These are phyloP conservation scores for Capronia coronata DNA, from an alignment of 2,329 filamentous ascomycete species.

Conservation along the genomic window DNA sequence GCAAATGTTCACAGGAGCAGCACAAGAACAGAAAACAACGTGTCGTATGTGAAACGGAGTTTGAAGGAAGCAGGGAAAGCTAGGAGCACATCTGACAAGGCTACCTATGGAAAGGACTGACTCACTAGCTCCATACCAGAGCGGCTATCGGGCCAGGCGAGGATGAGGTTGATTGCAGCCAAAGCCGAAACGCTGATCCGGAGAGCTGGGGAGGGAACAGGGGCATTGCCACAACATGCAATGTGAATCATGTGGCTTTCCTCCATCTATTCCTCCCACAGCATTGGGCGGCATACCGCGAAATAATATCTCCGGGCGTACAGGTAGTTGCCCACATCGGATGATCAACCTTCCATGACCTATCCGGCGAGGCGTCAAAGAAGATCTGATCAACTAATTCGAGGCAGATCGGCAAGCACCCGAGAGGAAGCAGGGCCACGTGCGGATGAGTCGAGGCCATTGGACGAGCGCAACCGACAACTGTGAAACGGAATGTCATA, in stretches of 20 bases:
- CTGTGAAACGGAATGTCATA: not conserved
- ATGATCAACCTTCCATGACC: too few species aligned
- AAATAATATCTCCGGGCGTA: not conserved
- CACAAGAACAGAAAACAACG: not conserved
- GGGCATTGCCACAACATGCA: too few species aligned
- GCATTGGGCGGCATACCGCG: not conserved
- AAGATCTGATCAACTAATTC: not conserved
- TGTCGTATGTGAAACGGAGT: not conserved
- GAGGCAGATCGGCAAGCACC: constrained; percentile 8
- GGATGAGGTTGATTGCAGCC: not conserved
- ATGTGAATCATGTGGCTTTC: not conserved
- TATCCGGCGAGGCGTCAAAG: too few species aligned
- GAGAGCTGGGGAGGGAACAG: not conserved
- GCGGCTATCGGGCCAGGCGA: not conserved
- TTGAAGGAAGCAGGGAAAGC: not conserved
- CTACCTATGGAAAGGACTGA: not conserved
- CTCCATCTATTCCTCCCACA: not conserved
- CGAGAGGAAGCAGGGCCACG: constrained; percentile 4
- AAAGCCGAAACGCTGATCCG: not conserved
- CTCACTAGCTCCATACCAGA: not conserved
- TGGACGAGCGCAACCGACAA: not conserved
- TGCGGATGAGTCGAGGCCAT: not conserved
- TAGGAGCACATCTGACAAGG: not conserved
- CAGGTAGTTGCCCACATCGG: too few species aligned
- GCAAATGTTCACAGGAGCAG: too few species aligned